Evolutionary conservation across 2,329 filamentous ascomycete genomes (phyloP), one percentile per base, ranked within the genome.

Genomic region (Myriosclerotinia duriaeana): DNA sequence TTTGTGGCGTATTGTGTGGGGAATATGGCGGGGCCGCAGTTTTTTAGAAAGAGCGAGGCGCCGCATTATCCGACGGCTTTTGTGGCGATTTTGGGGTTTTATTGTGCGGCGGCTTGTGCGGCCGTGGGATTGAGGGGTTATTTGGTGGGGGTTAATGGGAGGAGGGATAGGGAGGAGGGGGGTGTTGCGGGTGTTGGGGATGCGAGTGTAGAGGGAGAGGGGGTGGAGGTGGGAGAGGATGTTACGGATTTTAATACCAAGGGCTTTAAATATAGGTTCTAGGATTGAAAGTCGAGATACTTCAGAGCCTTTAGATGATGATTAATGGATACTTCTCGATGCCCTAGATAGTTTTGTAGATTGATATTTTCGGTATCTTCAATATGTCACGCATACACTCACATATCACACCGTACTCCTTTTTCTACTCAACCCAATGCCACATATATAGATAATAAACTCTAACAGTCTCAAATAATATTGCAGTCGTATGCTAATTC

Each of bases 1-100:
- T 71, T 72, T 42, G 52, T 72, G 7, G 69, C 70, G 2, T 71
- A 68, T 30, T 71, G 74, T 54, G 68, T 72, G 2, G 74, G 74
- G 2, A 76, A 76, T 44, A 75, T 76, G 65, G 42, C 34, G 15
- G 65, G 71, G 0, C 71, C 72, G 26, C 71, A 73, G 38, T 63
- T 70, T 5, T 73, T 73, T 65, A 69, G 65, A 14, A 26, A 66
- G 3, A 61, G 63, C 5, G 69, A 72, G 53, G 58, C 64, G 3
- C 42, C 53, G 9, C 14, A 46, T 3, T 74, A 75, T 66, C 70
- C 69, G 7, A 73, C 67, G 17, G 73, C 72, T 2, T 75, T 76
- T 68, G 71, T 67, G 44, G 66, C 69, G 0, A 74, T 75, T 38
- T 59, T 73, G 2, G 69, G 71, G 26, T 75, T 71, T 56, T 74